These are phyloP conservation scores for Dioscorea alata DNA, from an alignment of 106 monocot species.

Conservation along the genomic window DNA sequence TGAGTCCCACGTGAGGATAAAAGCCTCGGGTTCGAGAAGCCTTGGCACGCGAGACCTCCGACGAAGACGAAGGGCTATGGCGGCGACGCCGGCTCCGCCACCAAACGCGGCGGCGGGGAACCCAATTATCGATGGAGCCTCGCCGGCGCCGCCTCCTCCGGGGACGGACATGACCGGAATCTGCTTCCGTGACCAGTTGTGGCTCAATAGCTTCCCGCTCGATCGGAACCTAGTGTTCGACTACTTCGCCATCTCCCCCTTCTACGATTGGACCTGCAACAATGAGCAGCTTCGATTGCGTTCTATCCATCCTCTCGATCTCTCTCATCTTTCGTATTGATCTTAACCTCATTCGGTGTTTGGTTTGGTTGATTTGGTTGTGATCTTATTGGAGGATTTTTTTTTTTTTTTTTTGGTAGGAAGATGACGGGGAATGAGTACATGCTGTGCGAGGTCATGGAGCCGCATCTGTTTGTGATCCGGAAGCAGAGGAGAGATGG, in stretches of 20 bases:
- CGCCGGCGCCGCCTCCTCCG: slow-evolving; percentile 44
- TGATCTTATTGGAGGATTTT: not conserved
- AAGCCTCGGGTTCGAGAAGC: not conserved
- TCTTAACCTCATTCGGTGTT: not conserved
- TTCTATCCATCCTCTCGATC: slow-evolving; percentile 93
- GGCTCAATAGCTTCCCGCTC: slow-evolving; percentile 92
- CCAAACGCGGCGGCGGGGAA: slow-evolving; percentile 20
- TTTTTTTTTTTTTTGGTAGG: slow-evolving; percentile 25
- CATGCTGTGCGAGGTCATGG: slow-evolving; percentile 87
- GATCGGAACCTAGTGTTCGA: slow-evolving; percentile 95
- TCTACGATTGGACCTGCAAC: slow-evolving; percentile 95
- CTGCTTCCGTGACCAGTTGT: slow-evolving; percentile 93
- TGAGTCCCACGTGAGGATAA: no score
- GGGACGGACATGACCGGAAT: slow-evolving; percentile 99
- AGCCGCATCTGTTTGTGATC: slow-evolving; percentile 95
- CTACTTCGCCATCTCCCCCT: slow-evolving; percentile 96
- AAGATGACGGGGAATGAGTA: slow-evolving; percentile 99
- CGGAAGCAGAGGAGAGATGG: slow-evolving; percentile 94
- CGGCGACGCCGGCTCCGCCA: slow-evolving; percentile 52
- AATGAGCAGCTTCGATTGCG: slow-evolving; percentile 87
- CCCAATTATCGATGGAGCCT: slow-evolving; percentile 29
- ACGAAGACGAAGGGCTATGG: slow-evolving; percentile 25
- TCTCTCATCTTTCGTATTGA: slow-evolving; percentile 76
- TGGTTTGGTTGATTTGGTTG: not conserved
- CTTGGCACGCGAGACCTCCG: not conserved